These are phyloP conservation scores for Daldinia bambusicola DNA, from an alignment of 495 filamentous ascomycete genomes.

Conservation along the genomic window DNA sequence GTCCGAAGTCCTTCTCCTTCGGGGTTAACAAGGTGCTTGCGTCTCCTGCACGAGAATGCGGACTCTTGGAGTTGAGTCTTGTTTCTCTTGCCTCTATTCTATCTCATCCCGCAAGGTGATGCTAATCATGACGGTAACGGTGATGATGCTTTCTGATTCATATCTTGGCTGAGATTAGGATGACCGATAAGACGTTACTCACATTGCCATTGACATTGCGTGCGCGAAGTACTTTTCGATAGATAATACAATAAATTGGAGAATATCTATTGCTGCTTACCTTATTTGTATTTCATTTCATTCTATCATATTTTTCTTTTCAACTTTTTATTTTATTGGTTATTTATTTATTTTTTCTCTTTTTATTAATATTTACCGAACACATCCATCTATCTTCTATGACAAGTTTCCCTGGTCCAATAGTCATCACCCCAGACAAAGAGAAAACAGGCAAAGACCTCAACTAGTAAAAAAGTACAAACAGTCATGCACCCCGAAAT, in stretches of 20 bases:
- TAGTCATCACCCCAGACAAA: neutral
- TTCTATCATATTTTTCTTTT: neutral
- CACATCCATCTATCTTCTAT: neutral
- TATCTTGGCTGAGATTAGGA: neutral
- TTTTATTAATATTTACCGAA: neutral
- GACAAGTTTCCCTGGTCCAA: neutral
- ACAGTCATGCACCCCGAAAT: constrained; percentile 30
- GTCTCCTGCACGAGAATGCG: neutral
- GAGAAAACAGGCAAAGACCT: neutral
- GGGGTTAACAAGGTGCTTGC: neutral
- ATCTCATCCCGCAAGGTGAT: neutral
- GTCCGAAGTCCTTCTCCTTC: constrained; percentile 2
- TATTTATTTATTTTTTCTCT: neutral
- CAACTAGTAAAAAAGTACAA: constrained; percentile 11
- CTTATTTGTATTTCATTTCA: neutral
- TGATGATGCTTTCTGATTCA: constrained; percentile 4
- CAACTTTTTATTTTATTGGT: neutral
- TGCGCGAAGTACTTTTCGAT: constrained; percentile 7
- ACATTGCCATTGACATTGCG: neutral
- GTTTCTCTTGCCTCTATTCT: constrained; percentile 6
- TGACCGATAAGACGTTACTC: constrained; percentile 7
- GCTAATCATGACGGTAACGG: neutral
- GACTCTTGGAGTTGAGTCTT: constrained; percentile 24
- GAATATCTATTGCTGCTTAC: constrained; percentile 5
- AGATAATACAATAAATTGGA: constrained; percentile 7